These are phyloP conservation scores for Suillus weaverae DNA, from an alignment of 768 basidiomycete genomes.

Conservation along the genomic window DNA sequence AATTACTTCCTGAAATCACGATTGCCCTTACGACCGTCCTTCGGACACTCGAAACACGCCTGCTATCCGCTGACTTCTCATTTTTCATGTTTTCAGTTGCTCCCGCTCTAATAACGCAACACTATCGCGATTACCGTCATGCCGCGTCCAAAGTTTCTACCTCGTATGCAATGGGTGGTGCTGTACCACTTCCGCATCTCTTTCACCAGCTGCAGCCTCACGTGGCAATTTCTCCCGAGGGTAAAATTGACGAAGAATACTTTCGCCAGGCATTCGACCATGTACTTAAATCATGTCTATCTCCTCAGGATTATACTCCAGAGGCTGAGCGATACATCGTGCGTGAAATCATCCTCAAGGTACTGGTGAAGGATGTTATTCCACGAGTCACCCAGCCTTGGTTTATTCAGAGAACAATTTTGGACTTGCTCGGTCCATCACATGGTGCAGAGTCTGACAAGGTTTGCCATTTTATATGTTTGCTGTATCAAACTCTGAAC, in stretches of 20 bases:
- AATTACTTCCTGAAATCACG: constrained; percentile 73
- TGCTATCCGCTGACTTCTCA: constrained; percentile 54
- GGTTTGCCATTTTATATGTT: constrained; percentile 14
- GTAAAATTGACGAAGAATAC: constrained; percentile 71
- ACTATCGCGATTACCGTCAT: constrained; percentile 76
- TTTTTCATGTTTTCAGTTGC: constrained; percentile 61
- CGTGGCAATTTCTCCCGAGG: constrained; percentile 70
- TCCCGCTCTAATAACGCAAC: constrained; percentile 69
- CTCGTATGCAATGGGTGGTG: constrained; percentile 70
- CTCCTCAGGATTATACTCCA: constrained; percentile 74
- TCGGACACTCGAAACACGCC: constrained; percentile 58
- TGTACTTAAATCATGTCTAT: constrained; percentile 70
- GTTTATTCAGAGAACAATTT: constrained; percentile 76
- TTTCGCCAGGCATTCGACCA: constrained; percentile 78
- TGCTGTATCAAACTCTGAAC: not conserved
- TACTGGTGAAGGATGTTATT: constrained; percentile 66
- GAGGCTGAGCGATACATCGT: constrained; percentile 74
- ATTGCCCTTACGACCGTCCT: constrained; percentile 57
- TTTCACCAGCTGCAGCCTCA: constrained; percentile 87
- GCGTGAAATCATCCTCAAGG: constrained; percentile 80
- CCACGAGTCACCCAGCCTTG: constrained; percentile 82
- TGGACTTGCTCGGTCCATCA: constrained; percentile 61
- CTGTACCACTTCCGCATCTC: constrained; percentile 59
- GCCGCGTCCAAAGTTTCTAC: constrained; percentile 61
- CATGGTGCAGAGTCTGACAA: constrained; percentile 25